A percentile compares a stretch with the other conserved stretches of the same genome.
phyloP scores from a whole-genome alignment of 2,329 filamentous ascomycete genomes.

The Nemania diffusa region DNA sequence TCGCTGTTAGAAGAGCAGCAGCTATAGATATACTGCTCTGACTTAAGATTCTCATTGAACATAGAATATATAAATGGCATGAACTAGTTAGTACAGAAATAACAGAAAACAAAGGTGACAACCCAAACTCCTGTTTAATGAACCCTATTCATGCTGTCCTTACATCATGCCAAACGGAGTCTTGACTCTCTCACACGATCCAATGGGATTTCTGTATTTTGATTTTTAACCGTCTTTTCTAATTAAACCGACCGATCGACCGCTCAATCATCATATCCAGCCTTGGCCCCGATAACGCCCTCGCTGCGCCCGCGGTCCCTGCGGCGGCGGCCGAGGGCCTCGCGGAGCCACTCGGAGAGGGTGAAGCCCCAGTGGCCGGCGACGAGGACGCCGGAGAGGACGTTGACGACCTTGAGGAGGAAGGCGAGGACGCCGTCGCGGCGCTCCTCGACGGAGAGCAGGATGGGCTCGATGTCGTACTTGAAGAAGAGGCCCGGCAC shows the following conservation, averaged over 20 bases:
- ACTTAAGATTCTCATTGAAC: neutral
- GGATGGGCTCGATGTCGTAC: constrained; percentile 97
- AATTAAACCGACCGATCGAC: neutral
- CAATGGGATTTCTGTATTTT: neutral
- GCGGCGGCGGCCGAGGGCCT: constrained; percentile 63
- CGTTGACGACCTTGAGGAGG: constrained; percentile 86
- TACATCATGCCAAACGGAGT: neutral
- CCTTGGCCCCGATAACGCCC: constrained; percentile 63
- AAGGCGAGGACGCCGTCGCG: constrained; percentile 79
- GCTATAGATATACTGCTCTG: neutral
- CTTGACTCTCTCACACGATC: neutral
- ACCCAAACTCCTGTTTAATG: constrained; percentile 30
- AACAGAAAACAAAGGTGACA: neutral
- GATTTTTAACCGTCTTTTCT: neutral
- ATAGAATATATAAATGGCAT: neutral
- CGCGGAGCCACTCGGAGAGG: constrained; percentile 77
- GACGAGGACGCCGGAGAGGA: constrained; percentile 89
- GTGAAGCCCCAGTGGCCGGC: constrained; percentile 94
- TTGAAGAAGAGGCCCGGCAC: constrained; percentile 97
- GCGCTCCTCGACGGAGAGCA: constrained; percentile 85
- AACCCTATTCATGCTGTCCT: constrained; percentile 20
- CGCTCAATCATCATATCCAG: constrained; percentile 47
- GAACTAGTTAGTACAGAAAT: neutral
- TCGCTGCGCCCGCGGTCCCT: constrained; percentile 54
- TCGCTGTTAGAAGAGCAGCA: neutral